Evolutionary conservation across 306 rosid genomes (phyloP).

Genomic region (Prunus kanzakura): DNA sequence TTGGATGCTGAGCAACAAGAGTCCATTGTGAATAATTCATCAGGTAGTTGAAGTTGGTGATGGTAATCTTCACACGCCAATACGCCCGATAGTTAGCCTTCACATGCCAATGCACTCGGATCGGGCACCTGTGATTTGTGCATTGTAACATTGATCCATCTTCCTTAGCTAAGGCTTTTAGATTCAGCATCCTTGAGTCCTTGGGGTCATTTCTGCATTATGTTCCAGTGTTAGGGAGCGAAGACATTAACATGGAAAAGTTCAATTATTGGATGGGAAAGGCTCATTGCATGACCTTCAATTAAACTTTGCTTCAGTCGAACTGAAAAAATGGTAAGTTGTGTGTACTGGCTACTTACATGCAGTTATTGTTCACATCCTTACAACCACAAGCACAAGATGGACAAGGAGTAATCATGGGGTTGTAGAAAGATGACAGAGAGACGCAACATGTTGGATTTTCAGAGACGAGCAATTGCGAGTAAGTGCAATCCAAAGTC

Average conservation of each 20-base stretch:
- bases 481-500: constrained; percentile 59
- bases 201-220: constrained; percentile 48
- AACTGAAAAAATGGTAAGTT: no score
- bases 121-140: constrained; percentile 58
- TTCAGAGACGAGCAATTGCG: constrained; percentile 54
- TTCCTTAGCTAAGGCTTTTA: constrained; percentile 19
- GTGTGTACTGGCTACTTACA: background rate
- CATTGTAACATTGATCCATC: constrained; percentile 52
- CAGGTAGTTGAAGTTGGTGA: constrained; percentile 54
- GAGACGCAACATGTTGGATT: constrained; percentile 67
- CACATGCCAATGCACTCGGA: constrained; percentile 71
- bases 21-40: constrained; percentile 56
- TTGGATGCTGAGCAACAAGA: constrained; percentile 65
- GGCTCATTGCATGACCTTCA: background rate
- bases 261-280: background rate
- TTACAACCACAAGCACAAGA: constrained; percentile 62
- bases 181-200: constrained; percentile 1
- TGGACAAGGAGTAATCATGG: constrained; percentile 55
- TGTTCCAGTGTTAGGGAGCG: background rate
- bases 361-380: constrained; percentile 33
- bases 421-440: constrained; percentile 60
- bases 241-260: background rate
- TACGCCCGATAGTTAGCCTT: constrained; percentile 53
- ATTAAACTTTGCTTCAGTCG: no score
- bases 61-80: constrained; percentile 56